Evolutionary conservation across 768 basidiomycete genomes (phyloP).

Genomic region (Megacollybia marginata): DNA sequence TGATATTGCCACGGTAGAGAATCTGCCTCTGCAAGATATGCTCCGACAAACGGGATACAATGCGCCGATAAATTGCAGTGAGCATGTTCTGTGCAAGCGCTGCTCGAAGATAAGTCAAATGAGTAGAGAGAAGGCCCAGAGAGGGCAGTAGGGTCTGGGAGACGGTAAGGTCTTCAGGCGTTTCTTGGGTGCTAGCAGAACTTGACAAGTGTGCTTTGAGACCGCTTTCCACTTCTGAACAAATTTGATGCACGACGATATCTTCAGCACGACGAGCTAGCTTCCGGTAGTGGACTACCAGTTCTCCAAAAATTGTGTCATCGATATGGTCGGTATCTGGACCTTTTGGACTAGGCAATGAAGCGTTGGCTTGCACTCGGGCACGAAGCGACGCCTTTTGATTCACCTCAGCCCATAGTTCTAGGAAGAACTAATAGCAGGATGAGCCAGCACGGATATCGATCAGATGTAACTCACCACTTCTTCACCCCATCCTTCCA

Average conservation of each 20-base stretch:
- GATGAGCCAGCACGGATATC: neutral
- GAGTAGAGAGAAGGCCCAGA: conserved; percentile 73
- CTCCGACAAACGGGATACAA: conserved; percentile 61
- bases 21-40: conserved; percentile 82
- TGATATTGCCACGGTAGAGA: conserved; percentile 67
- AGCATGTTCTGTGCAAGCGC: conserved; percentile 53
- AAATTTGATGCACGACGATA: conserved; percentile 79
- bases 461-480: conserved; percentile 43
- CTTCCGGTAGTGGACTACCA: conserved; percentile 56
- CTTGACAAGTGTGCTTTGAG: conserved; percentile 65
- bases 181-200: conserved; percentile 23
- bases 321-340: conserved; percentile 30
- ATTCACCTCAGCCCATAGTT: conserved; percentile 79
- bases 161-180: conserved; percentile 37
- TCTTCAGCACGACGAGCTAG: conserved; percentile 72
- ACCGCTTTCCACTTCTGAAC: conserved; percentile 70
- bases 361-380: conserved; percentile 38
- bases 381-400: conserved; percentile 48
- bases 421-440: conserved; percentile 76
- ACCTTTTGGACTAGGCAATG: conserved; percentile 40
- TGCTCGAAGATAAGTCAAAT: conserved; percentile 59
- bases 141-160: conserved; percentile 69
- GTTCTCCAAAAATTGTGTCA: conserved; percentile 74
- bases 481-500: conserved; percentile 87
- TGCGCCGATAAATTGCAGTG: conserved; percentile 66